Evolutionary conservation across 352 stramenopile genomes (phyloP).

Genomic region (Globisporangium cystogenes): DNA sequence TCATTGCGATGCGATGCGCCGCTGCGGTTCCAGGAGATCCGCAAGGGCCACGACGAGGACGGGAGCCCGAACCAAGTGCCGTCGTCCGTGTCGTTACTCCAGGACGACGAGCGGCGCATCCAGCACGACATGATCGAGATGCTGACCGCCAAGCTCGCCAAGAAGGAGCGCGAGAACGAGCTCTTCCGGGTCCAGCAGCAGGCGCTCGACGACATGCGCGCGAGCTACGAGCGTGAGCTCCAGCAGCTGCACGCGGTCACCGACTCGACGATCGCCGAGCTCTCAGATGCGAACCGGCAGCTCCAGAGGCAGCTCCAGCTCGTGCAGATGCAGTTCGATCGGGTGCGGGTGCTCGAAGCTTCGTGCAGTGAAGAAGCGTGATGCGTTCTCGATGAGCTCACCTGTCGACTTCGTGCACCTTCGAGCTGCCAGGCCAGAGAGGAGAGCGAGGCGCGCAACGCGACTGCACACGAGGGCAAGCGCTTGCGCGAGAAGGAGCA

Average conservation of each 20-base stretch:
- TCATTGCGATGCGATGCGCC: not conserved
- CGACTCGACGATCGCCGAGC: slow-evolving; percentile 10
- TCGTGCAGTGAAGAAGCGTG: not conserved
- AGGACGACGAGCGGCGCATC: slow-evolving; percentile 46
- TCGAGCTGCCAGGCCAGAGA: slow-evolving; percentile 13
- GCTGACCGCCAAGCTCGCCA: slow-evolving; percentile 48
- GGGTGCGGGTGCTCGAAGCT: slow-evolving; percentile 16
- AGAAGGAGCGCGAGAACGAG: slow-evolving; percentile 61
- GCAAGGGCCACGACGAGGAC: slow-evolving; percentile 13
- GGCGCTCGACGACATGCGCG: slow-evolving; percentile 11
- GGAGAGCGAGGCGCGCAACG: slow-evolving; percentile 29
- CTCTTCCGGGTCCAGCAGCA: slow-evolving; percentile 31
- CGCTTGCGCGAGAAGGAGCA: slow-evolving; percentile 38
- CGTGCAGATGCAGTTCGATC: slow-evolving; percentile 31
- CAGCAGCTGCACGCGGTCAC: slow-evolving; percentile 24
- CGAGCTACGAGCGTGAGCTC: slow-evolving; percentile 18
- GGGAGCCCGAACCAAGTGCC: slow-evolving; percentile 15
- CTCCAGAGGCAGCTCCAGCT: slow-evolving; percentile 32
- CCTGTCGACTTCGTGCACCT: not conserved
- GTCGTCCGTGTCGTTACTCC: slow-evolving; percentile 20
- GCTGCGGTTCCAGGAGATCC: slow-evolving; percentile 34
- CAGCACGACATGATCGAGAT: slow-evolving; percentile 62
- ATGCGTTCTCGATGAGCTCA: no score
- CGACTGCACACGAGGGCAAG: slow-evolving; percentile 24
- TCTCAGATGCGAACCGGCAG: slow-evolving; percentile 29